Conservation (phyloP, 352 stramenopile genomes). For the Phytophthora cactorum region DNA sequence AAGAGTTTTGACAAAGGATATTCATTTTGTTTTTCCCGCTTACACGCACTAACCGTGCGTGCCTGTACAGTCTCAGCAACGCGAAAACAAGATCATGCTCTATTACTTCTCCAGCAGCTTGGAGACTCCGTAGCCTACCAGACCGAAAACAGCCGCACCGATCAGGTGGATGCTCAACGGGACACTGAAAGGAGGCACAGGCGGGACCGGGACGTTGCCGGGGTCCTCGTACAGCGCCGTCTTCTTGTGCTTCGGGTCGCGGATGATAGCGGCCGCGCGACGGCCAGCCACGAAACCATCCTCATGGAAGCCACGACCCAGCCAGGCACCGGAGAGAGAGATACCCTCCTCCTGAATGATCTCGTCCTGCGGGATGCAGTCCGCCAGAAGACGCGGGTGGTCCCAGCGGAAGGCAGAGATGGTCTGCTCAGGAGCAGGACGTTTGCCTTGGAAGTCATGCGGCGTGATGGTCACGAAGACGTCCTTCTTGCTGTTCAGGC, state of each 20-base stretch:
- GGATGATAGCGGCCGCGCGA: conserved; percentile 77
- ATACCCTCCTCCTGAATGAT: conserved; percentile 88
- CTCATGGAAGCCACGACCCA: conserved; percentile 88
- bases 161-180: conserved; percentile 72
- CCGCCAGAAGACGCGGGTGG: conserved; percentile 80
- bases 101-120: conserved; percentile 68
- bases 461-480: conserved; percentile 89
- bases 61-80: conserved; percentile 4
- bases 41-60: too few species aligned
- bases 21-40: conserved; percentile 1
- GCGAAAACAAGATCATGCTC: conserved; percentile 25
- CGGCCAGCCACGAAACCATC: conserved; percentile 88
- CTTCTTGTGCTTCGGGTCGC: conserved; percentile 74
- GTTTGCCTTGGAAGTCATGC: conserved; percentile 72
- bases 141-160: conserved; percentile 55
- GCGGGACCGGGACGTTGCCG: conserved; percentile 75
- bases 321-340: conserved; percentile 80
- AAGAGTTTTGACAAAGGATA: conserved; percentile 6
- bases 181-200: conserved; percentile 77
- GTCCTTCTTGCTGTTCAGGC: conserved; percentile 85
- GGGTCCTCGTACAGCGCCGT: conserved; percentile 85
- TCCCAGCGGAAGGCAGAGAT: conserved; percentile 88
- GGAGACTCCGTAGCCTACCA: conserved; percentile 66
- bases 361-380: conserved; percentile 87
- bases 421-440: conserved; percentile 50